phyloP scores from a whole-genome alignment of 1,284 basidiomycete genomes.

The Takashimella koratensis region DNA sequence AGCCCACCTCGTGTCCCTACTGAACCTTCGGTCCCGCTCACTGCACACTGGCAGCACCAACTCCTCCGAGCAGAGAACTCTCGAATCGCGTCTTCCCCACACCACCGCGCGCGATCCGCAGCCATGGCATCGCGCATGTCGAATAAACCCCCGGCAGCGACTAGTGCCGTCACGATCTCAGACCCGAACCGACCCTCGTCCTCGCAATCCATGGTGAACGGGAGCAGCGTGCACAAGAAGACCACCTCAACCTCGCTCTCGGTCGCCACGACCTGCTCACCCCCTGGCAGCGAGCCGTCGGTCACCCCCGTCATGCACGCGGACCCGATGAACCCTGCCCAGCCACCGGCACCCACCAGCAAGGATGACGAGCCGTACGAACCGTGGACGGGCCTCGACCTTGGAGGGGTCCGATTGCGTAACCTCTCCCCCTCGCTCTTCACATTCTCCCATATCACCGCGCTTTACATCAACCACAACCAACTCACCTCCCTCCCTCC shows the following conservation, averaged over 20 bases:
- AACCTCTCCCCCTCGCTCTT: slow-evolving; percentile 82
- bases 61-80: slow-evolving; percentile 49
- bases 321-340: slow-evolving; percentile 35
- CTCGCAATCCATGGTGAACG: slow-evolving; percentile 15
- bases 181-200: slow-evolving; percentile 48
- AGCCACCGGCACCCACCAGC: slow-evolving; percentile 28
- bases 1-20: slow-evolving; percentile 37
- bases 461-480: slow-evolving; percentile 98
- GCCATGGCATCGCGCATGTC: slow-evolving; percentile 55
- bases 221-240: slow-evolving; percentile 50
- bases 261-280: slow-evolving; percentile 19
- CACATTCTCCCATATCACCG: slow-evolving; percentile 86
- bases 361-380: slow-evolving; percentile 41
- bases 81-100: slow-evolving; percentile 53
- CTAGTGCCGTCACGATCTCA: slow-evolving; percentile 42
- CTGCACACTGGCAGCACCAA: slow-evolving; percentile 50
- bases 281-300: slow-evolving; percentile 17
- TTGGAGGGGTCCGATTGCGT: slow-evolving; percentile 93
- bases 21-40: slow-evolving; percentile 37
- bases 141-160: slow-evolving; percentile 49
- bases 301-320: slow-evolving; percentile 20
- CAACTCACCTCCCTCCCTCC: slow-evolving; percentile 74
- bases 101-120: slow-evolving; percentile 57
- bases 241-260: slow-evolving; percentile 29
- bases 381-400: slow-evolving; percentile 87